Conservation (phyloP, 257 asterid genomes). For the Solanum rostratum region DNA sequence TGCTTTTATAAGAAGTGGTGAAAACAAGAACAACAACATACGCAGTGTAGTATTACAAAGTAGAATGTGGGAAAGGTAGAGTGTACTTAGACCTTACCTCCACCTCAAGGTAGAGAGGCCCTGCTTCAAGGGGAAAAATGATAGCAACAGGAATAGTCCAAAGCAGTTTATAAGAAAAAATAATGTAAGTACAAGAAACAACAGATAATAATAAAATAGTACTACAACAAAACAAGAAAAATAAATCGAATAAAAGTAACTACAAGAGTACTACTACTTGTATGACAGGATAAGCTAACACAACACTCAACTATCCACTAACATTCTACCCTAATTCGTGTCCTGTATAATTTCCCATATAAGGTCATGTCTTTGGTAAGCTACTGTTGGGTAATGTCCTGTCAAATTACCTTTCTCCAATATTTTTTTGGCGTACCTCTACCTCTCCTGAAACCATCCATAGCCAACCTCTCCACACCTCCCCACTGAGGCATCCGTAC, state of each 20-base stretch:
- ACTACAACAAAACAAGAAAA: too few relatives aligned
- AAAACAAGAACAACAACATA: background rate
- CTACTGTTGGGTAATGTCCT: background rate
- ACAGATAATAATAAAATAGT: background rate
- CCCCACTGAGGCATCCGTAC: background rate
- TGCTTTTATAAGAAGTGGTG: background rate
- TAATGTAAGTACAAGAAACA: background rate
- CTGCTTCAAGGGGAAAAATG: background rate
- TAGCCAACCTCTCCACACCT: background rate
- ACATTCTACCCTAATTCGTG: background rate
- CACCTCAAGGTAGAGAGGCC: background rate
- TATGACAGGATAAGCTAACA: background rate
- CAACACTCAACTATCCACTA: background rate
- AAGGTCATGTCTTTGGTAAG: background rate
- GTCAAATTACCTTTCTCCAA: background rate
- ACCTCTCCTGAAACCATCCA: background rate
- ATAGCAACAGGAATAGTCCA: background rate
- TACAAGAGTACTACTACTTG: background rate
- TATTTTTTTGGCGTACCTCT: background rate
- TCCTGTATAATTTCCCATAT: background rate
- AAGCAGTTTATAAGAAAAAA: background rate
- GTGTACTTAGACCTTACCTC: background rate
- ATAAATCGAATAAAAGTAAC: too few relatives aligned
- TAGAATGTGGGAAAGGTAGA: background rate
- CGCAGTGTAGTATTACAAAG: background rate